These are phyloP conservation scores for Claviceps pusilla DNA, from an alignment of 2,329 filamentous ascomycete genomes.

Conservation along the genomic window DNA sequence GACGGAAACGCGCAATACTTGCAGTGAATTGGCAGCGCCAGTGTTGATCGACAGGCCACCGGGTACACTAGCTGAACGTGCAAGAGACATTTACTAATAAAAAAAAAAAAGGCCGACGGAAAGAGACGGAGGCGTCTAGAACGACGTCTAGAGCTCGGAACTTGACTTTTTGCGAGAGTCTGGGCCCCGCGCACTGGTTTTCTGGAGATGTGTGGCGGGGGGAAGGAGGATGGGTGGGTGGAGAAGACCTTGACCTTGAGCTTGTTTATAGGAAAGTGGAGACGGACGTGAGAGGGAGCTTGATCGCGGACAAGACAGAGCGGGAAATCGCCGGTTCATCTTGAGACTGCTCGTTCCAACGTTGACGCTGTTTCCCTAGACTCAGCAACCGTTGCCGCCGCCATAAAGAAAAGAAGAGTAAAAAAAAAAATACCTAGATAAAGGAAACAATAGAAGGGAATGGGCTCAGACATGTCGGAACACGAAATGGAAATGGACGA, in stretches of 20 bases:
- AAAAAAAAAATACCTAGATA: neutral
- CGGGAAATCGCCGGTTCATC: conserved; percentile 17
- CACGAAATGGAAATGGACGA: conserved; percentile 50
- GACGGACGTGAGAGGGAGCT: neutral
- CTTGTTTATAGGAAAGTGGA: neutral
- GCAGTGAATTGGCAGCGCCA: conserved; percentile 38
- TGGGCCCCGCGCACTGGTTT: neutral
- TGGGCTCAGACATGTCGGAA: conserved; percentile 6
- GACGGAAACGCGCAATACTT: conserved; percentile 9
- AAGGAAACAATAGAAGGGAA: neutral
- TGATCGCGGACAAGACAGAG: neutral
- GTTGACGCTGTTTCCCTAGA: neutral
- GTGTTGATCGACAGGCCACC: conserved; percentile 50
- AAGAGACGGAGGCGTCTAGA: neutral
- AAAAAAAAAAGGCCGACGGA: conserved; percentile 6
- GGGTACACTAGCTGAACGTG: conserved; percentile 44
- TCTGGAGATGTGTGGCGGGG: too few relatives aligned
- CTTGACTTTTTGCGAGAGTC: conserved; percentile 2
- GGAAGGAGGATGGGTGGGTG: too few relatives aligned
- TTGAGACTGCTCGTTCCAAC: conserved; percentile 5
- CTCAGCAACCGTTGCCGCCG: neutral
- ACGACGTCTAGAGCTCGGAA: conserved; percentile 2
- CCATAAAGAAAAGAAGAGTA: neutral
- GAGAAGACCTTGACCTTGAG: neutral
- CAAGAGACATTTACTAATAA: conserved; percentile 28